Evolutionary conservation across 2,329 filamentous ascomycete genomes (phyloP).

Genomic region (Fusarium ambrosium): DNA sequence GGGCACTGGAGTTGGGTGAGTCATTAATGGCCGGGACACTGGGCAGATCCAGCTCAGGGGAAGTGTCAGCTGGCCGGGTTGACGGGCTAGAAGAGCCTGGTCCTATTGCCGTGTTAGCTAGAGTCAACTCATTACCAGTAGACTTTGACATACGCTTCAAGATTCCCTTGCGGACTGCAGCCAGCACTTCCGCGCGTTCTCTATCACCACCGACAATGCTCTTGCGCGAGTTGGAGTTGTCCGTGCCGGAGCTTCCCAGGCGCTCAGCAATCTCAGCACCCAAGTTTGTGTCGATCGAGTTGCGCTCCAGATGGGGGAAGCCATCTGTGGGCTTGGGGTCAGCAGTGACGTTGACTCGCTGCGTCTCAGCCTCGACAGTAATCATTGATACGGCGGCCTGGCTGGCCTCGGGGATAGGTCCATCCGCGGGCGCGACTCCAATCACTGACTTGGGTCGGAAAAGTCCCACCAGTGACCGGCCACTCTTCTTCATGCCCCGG

Average conservation of each 20-base stretch:
- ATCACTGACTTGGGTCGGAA: constrained; percentile 95
- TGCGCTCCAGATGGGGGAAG: constrained; percentile 86
- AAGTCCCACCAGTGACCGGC: constrained; percentile 89
- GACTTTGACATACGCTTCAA: constrained; percentile 77
- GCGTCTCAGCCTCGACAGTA: constrained; percentile 92
- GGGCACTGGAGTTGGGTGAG: constrained; percentile 86
- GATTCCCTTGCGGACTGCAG: constrained; percentile 94
- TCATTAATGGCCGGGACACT: constrained; percentile 76
- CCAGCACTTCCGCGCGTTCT: constrained; percentile 91
- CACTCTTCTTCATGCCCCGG: constrained; percentile 95
- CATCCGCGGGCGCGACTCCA: constrained; percentile 80
- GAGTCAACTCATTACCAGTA: not conserved
- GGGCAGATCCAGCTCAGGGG: constrained; percentile 69
- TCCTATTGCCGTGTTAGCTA: constrained; percentile 39
- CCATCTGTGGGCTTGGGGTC: constrained; percentile 76
- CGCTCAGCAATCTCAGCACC: constrained; percentile 64
- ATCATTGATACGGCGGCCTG: constrained; percentile 94
- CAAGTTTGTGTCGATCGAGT: constrained; percentile 78
- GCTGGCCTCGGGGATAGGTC: constrained; percentile 74
- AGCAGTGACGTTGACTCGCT: constrained; percentile 82
- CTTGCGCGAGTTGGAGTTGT: constrained; percentile 77
- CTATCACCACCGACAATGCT: constrained; percentile 92
- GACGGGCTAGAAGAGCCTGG: constrained; percentile 78
- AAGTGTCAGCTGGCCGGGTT: constrained; percentile 71
- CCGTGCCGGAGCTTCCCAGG: constrained; percentile 68